phyloP scores from a whole-genome alignment of 169 alveolate species.

The Eimeria sp. region DNA sequence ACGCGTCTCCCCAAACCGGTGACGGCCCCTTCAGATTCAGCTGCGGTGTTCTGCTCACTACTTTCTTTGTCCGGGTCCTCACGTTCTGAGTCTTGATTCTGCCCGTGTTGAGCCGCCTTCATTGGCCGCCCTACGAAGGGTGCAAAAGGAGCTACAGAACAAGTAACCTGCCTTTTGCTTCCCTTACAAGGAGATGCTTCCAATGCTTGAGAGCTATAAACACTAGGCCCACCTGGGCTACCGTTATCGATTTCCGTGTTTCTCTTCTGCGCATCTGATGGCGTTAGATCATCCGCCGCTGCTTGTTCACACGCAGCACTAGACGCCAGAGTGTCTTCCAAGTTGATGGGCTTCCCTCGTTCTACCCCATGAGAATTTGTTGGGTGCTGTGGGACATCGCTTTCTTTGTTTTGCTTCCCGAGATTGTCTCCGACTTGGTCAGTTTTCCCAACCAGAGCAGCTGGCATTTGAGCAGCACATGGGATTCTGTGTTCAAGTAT shows the following conservation, averaged over 20 bases:
- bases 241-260: not conserved
- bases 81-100: not conserved
- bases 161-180: not conserved
- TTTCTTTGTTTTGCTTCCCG: not conserved
- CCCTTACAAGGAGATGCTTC: not conserved
- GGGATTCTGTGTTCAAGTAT: slow-evolving; percentile 5
- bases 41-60: not conserved
- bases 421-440: not conserved
- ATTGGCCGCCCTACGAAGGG: slow-evolving; percentile 16
- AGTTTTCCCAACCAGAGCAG: not conserved
- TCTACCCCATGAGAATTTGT: not conserved
- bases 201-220: not conserved
- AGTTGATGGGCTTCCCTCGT: not conserved
- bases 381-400: not conserved
- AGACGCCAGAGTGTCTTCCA: not conserved
- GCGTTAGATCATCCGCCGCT: not conserved
- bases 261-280: not conserved
- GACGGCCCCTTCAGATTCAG: slow-evolving; percentile 7
- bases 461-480: not conserved
- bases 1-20: slow-evolving; percentile 16
- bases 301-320: not conserved
- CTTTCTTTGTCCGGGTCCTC: not conserved
- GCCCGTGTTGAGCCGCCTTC: slow-evolving; percentile 17
- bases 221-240: not conserved
- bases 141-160: slow-evolving; percentile 20